Percentiles rank a stretch among this genome's conserved stretches.
These are phyloP conservation scores for Euphrasia confusa DNA, from an alignment of 257 asterid genomes.

Conservation along the genomic window DNA sequence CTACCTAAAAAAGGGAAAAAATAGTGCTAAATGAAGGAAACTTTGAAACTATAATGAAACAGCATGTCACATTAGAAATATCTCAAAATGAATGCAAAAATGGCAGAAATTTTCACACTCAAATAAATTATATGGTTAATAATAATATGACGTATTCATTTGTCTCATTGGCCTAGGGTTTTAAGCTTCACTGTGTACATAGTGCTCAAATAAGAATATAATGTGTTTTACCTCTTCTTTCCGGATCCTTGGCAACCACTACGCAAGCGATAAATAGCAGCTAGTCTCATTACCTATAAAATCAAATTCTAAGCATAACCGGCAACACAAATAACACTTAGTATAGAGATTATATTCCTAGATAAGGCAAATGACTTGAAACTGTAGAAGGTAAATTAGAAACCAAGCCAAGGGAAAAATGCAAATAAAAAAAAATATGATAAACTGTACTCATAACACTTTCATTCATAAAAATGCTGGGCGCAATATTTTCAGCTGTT, in stretches of 20 bases:
- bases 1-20: no score
- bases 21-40: no score
- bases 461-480: not conserved
- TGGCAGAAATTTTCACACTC: no score
- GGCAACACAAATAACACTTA: not conserved
- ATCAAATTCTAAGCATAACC: constrained; percentile 2
- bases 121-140: not conserved
- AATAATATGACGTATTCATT: not conserved
- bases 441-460: not conserved
- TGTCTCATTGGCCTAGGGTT: no score
- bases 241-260: constrained; percentile 83
- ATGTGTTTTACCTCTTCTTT: constrained; percentile 65
- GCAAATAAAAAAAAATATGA: no score
- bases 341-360: not conserved
- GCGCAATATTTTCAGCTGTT: not conserved
- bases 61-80: no score
- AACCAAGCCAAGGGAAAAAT: no score
- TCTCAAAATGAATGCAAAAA: no score
- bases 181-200: no score
- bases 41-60: no score
- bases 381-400: no score
- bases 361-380: not conserved
- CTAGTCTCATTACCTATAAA: constrained; percentile 66
- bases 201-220: no score
- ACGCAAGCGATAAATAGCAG: constrained; percentile 69